A percentile compares a stretch with the other conserved stretches of the same genome.
phyloP scores from a whole-genome alignment of 768 basidiomycete genomes.

The Suillus plorans region DNA sequence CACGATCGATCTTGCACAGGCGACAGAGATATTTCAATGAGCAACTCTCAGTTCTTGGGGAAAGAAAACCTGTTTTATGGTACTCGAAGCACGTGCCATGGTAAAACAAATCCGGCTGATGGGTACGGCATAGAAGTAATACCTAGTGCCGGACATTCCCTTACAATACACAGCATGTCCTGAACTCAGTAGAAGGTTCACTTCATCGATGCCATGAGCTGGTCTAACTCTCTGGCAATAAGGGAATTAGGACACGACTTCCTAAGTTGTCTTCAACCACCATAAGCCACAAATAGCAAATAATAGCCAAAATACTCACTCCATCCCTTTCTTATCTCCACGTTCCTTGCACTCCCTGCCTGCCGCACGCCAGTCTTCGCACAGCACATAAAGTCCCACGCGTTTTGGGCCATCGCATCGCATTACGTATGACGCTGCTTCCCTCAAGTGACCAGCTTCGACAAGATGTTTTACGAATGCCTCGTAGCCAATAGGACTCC shows the following conservation, averaged over 20 bases:
- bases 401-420: slow-evolving; percentile 83
- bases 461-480: slow-evolving; percentile 81
- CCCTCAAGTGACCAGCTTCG: slow-evolving; percentile 67
- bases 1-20: not conserved
- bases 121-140: not conserved
- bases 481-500: slow-evolving; percentile 96
- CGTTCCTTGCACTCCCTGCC: slow-evolving; percentile 89
- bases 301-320: slow-evolving; percentile 55
- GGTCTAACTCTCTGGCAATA: slow-evolving; percentile 76
- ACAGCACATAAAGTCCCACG: slow-evolving; percentile 85
- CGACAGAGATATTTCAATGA: not conserved
- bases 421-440: slow-evolving; percentile 76
- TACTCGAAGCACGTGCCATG: not conserved
- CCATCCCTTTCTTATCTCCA: slow-evolving; percentile 78
- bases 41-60: not conserved
- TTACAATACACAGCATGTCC: not conserved
- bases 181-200: slow-evolving; percentile 28
- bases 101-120: not conserved
- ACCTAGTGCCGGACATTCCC: not conserved
- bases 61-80: not conserved
- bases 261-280: slow-evolving; percentile 58
- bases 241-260: slow-evolving; percentile 78
- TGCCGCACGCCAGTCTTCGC: slow-evolving; percentile 87
- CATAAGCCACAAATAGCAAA: slow-evolving; percentile 7
- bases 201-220: slow-evolving; percentile 64